Evolutionary conservation across 495 filamentous ascomycete species (phyloP), one percentile per base, ranked within the genome.

Genomic region (Mytilinidion resinicola): DNA sequence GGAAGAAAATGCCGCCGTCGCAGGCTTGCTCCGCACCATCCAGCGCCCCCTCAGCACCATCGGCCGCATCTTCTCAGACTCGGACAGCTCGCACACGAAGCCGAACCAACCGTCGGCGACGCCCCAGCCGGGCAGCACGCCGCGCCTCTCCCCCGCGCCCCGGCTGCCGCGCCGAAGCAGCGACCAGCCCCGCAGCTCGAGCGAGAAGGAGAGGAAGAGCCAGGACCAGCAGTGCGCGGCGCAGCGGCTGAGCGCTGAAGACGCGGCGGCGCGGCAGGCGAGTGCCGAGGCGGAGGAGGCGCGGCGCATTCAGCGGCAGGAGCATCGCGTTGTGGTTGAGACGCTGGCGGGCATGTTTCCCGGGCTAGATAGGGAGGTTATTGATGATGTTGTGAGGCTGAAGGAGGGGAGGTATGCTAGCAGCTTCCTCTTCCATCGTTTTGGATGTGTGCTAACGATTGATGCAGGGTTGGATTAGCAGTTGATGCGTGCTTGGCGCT

Each of bases 31-130:
- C 14, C 84, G 91, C 47, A 90, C 91, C 0, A 96, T 99, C 52
- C 91, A 97, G 70, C 85, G 81, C 55, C 95, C 93, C 0, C 75
- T 99, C 39, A 89, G 88, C 42, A 93, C 91, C 14, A 95, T 99
- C 67, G 93, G 95, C n/a, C 85, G 91, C 53, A 96, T 99, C 37
- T 97, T 99, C 74, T 89, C 89, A 1, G 93, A 98, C 49, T 91
- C 96, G 42, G 60, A 61, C 52, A 61, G 56, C 33, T 10, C 52
- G 9, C 14, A 19, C 14, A 25, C 46, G 2, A 47, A 53, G 9
- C 33, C 53, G 6, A 49, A 48, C 8, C 60, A 62, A 11, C 70
- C 41, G 57, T 76, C 79, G 9, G 67, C 76, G 20, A 81, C 82
- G 19, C 81, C 87, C 19, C 81, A 80, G 54, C 75, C 82, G 25